phyloP scores from a whole-genome alignment of 1,284 basidiomycete species.

The Ustilago bromivora region DNA sequence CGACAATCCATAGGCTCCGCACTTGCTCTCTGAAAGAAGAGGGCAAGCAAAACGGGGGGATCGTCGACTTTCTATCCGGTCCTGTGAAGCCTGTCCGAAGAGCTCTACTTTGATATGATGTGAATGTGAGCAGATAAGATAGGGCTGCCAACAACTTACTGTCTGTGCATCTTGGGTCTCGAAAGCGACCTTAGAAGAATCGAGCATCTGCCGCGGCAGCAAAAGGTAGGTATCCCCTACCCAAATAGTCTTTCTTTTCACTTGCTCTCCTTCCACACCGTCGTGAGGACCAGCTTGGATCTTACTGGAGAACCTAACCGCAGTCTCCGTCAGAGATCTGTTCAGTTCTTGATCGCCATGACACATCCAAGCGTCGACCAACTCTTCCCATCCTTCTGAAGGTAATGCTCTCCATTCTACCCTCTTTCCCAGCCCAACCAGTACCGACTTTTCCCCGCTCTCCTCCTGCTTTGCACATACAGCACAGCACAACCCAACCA shows the following conservation, averaged over 20 bases:
- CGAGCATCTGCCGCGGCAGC: not conserved
- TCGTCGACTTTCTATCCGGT: constrained; percentile 50
- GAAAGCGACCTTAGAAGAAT: not conserved
- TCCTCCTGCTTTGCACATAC: not conserved
- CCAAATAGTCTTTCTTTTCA: constrained; percentile 22
- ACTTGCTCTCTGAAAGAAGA: not conserved
- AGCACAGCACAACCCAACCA: constrained; percentile 22
- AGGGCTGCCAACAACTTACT: constrained; percentile 17
- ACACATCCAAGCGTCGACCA: constrained; percentile 98
- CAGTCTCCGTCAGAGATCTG: constrained; percentile 32
- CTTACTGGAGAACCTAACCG: constrained; percentile 28
- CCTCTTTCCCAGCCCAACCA: not conserved
- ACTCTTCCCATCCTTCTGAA: constrained; percentile 94
- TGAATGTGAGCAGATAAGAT: too few species aligned
- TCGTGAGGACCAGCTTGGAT: not conserved
- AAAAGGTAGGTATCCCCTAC: constrained; percentile 44
- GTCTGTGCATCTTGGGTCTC: not conserved
- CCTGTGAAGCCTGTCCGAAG: constrained; percentile 1
- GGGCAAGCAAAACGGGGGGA: constrained; percentile 5
- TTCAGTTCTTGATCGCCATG: constrained; percentile 81
- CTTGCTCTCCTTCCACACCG: not conserved
- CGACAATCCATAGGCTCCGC: constrained; percentile 21
- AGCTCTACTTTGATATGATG: not conserved
- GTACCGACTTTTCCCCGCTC: not conserved
- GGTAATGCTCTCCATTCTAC: constrained; percentile 83